phyloP scores from a whole-genome alignment of 2,329 filamentous ascomycete species.

The Colletotrichum shisoi region DNA sequence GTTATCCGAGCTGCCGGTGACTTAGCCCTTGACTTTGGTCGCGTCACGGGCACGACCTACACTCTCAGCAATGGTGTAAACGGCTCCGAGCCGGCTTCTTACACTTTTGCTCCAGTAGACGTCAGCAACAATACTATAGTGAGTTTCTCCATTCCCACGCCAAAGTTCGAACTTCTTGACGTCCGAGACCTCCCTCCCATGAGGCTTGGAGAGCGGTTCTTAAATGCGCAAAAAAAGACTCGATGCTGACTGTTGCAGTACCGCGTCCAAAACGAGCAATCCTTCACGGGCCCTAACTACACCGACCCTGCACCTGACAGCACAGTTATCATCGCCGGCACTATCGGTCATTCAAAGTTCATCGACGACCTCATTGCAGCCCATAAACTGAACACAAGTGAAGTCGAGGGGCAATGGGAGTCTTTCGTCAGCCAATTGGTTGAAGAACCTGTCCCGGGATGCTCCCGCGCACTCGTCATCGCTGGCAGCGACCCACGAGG shows the following conservation, averaged over 20 bases:
- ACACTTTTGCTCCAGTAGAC: slow-evolving; percentile 55
- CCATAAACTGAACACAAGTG: slow-evolving; percentile 65
- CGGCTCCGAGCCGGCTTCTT: slow-evolving; percentile 50
- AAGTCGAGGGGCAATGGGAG: slow-evolving; percentile 72
- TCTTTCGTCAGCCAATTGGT: slow-evolving; percentile 69
- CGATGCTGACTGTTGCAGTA: slow-evolving; percentile 47
- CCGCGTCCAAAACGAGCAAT: slow-evolving; percentile 51
- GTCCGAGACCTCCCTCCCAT: no score
- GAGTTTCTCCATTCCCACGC: slow-evolving; percentile 39
- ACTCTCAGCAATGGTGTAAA: slow-evolving; percentile 61
- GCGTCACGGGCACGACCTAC: slow-evolving; percentile 72
- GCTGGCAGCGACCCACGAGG: slow-evolving; percentile 71
- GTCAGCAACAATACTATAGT: slow-evolving; percentile 59
- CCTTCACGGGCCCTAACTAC: slow-evolving; percentile 57
- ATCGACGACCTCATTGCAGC: slow-evolving; percentile 66
- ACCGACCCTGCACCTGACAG: slow-evolving; percentile 53
- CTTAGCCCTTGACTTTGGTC: slow-evolving; percentile 72
- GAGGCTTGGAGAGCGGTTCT: neutral
- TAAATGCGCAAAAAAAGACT: neutral
- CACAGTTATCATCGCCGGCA: slow-evolving; percentile 72
- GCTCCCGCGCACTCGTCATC: slow-evolving; percentile 69
- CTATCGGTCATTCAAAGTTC: slow-evolving; percentile 68
- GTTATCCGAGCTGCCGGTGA: slow-evolving; percentile 73
- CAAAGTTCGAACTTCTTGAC: neutral
- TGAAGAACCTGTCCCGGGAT: slow-evolving; percentile 63